Conservation (phyloP, 495 filamentous ascomycete genomes). For the Hypoxylon fragiforme region DNA sequence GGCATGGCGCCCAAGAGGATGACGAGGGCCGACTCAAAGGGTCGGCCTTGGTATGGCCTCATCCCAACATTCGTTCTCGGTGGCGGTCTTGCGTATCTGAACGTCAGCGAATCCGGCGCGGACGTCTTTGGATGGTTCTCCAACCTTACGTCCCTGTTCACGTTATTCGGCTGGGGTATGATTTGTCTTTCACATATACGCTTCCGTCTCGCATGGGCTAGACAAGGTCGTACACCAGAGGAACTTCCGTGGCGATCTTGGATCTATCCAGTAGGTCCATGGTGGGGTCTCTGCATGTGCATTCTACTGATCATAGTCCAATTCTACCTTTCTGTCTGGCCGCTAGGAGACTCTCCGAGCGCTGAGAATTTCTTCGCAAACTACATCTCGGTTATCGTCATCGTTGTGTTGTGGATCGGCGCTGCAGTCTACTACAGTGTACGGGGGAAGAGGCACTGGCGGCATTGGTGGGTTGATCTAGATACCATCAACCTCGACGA, state of each 20-base stretch:
- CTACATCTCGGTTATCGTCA: conserved; percentile 59
- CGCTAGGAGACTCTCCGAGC: conserved; percentile 53
- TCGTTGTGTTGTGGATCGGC: conserved; percentile 48
- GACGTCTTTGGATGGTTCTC: conserved; percentile 58
- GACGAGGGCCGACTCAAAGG: conserved; percentile 53
- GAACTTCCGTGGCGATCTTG: conserved; percentile 46
- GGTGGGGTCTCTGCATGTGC: conserved; percentile 56
- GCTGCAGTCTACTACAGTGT: conserved; percentile 43
- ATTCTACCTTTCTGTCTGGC: conserved; percentile 52
- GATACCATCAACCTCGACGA: conserved; percentile 43
- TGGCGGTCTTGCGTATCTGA: conserved; percentile 59
- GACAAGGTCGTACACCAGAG: conserved; percentile 50
- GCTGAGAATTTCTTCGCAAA: conserved; percentile 59
- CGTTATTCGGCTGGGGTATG: conserved; percentile 74
- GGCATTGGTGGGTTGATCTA: conserved; percentile 69
- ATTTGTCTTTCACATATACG: conserved; percentile 70
- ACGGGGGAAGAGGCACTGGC: too few species aligned
- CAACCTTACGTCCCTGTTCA: conserved; percentile 67
- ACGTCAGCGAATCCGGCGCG: conserved; percentile 46
- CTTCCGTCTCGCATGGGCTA: conserved; percentile 58
- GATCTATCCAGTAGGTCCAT: conserved; percentile 61
- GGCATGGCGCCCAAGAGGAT: conserved; percentile 56
- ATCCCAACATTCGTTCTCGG: conserved; percentile 53
- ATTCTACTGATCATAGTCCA: conserved; percentile 59
- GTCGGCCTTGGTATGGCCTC: conserved; percentile 54